Evolutionary conservation across 2,329 filamentous ascomycete genomes (phyloP).

Genomic region (Stachybotrys elegans): DNA sequence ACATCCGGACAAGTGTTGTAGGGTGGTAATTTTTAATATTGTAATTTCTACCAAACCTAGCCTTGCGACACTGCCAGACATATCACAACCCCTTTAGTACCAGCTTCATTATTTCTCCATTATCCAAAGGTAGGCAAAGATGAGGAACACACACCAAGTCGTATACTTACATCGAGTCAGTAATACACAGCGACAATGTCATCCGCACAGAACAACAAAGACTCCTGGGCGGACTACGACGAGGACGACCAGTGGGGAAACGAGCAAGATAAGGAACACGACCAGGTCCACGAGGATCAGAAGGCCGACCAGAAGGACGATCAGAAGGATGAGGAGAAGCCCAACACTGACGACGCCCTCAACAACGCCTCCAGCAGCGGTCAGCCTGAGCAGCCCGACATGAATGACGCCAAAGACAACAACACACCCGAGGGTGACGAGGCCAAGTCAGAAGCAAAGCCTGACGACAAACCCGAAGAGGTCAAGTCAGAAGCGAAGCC

Average conservation of each 20-base stretch:
- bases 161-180: too few species aligned
- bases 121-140: too few species aligned
- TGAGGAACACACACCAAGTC: too few species aligned
- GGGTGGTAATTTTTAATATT: too few species aligned
- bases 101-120: too few species aligned
- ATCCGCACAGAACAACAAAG: background rate
- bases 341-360: background rate
- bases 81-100: too few species aligned
- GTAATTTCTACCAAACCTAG: too few species aligned
- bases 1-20: too few species aligned
- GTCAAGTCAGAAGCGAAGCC: background rate
- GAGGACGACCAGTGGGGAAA: background rate
- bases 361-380: background rate
- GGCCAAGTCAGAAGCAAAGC: background rate
- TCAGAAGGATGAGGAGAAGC: slow-evolving; percentile 5
- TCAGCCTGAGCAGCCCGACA: background rate
- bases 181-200: background rate
- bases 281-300: slow-evolving; percentile 6
- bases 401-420: background rate
- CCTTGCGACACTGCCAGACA: too few species aligned
- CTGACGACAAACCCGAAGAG: slow-evolving; percentile 1
- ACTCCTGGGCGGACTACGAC: background rate
- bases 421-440: background rate
- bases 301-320: background rate
- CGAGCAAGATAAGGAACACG: background rate